phyloP scores from a whole-genome alignment of 2,329 filamentous ascomycete species.

The Monascus ruber region DNA sequence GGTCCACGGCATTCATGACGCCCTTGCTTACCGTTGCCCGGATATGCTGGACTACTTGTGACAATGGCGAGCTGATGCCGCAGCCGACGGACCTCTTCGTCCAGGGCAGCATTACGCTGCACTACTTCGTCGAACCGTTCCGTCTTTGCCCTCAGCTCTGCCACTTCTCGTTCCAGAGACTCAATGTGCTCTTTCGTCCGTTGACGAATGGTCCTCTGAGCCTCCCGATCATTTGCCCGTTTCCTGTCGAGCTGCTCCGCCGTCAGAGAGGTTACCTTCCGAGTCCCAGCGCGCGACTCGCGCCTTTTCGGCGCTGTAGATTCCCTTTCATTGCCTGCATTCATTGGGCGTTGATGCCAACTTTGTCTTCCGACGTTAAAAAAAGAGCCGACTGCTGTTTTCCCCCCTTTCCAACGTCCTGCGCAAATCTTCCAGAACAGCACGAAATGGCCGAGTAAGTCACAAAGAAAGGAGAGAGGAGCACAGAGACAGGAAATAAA shows the following conservation, averaged over 20 bases:
- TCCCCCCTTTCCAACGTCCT: too few relatives aligned
- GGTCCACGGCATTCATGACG: too few relatives aligned
- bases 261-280: conserved; percentile 47
- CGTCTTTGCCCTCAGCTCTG: conserved; percentile 39
- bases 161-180: conserved; percentile 43
- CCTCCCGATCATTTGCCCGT: conserved; percentile 49
- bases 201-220: conserved; percentile 48
- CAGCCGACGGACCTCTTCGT: conserved; percentile 44
- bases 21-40: conserved; percentile 6
- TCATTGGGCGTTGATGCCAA: conserved; percentile 9
- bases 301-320: conserved; percentile 16
- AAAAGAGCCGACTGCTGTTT: too few relatives aligned
- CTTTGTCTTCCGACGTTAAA: too few relatives aligned
- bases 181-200: conserved; percentile 50
- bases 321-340: conserved; percentile 9
- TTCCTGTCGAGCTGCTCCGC: conserved; percentile 49
- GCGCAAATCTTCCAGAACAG: too few relatives aligned
- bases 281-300: conserved; percentile 43
- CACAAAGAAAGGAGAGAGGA: too few relatives aligned
- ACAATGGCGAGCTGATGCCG: conserved; percentile 35
- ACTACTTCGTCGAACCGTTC: conserved; percentile 43
- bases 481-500: too few relatives aligned
- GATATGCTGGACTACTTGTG: conserved; percentile 12
- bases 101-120: conserved; percentile 42
- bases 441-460: too few relatives aligned